These are phyloP conservation scores for Rhazya stricta DNA, from an alignment of 257 asterid genomes.

Conservation along the genomic window DNA sequence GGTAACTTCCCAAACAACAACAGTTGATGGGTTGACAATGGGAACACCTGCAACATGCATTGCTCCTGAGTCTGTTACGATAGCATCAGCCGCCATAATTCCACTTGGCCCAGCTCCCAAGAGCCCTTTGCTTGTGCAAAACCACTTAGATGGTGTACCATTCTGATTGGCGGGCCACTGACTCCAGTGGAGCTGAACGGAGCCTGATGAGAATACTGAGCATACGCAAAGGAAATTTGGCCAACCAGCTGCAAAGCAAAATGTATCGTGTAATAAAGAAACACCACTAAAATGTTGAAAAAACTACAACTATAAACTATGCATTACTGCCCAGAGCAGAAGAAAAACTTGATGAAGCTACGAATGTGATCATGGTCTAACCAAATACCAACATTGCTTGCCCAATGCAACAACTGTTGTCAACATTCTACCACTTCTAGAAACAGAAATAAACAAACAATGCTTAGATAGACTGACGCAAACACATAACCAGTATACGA, in stretches of 20 bases:
- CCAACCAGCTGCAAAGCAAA: constrained; percentile 85
- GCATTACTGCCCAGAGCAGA: not conserved
- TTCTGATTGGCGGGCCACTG: constrained; percentile 89
- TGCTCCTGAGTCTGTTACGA: constrained; percentile 96
- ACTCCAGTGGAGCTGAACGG: constrained; percentile 97
- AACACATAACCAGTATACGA: constrained; percentile 19
- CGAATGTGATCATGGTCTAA: not conserved
- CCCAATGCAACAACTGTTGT: not conserved
- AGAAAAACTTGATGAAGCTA: not conserved
- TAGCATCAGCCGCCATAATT: constrained; percentile 99
- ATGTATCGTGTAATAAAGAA: not conserved
- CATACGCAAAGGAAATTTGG: constrained; percentile 97
- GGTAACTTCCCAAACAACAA: constrained; percentile 98
- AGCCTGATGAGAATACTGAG: constrained; percentile 97
- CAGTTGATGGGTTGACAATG: constrained; percentile 94
- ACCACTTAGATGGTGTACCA: constrained; percentile 77
- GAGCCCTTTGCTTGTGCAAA: constrained; percentile 95
- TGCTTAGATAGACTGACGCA: constrained; percentile 5
- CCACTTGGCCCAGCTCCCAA: constrained; percentile 99
- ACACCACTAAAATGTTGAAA: not conserved
- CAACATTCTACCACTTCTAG: not conserved
- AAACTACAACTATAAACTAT: not conserved
- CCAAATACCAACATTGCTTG: not conserved
- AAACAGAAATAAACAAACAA: not conserved
- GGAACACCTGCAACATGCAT: constrained; percentile 99